Conservation (phyloP, 192 early-diverging fungal species). For the Coemansia brasiliensis region DNA sequence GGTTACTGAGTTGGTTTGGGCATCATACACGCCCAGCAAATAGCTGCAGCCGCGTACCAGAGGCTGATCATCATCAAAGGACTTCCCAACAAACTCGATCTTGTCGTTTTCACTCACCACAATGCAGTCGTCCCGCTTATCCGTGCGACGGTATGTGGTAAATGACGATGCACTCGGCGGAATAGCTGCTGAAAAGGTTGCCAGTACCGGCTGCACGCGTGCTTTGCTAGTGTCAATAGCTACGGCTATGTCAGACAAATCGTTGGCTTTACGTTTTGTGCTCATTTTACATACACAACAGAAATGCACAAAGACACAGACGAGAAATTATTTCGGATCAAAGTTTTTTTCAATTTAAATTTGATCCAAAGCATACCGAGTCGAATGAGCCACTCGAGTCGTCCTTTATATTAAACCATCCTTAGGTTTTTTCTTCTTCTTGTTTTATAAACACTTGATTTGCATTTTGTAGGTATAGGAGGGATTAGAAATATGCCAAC, state of each 20-base stretch:
- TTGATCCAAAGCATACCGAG: no score
- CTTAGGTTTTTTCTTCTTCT: neutral
- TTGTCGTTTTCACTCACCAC: constrained; percentile 71
- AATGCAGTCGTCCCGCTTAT: constrained; percentile 26
- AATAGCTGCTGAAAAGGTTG: constrained; percentile 34
- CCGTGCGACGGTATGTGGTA: constrained; percentile 29
- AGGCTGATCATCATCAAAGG: constrained; percentile 60
- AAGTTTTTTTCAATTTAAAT: neutral
- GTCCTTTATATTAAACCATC: neutral
- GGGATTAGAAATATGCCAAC: constrained; percentile 48
- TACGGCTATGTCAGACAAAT: constrained; percentile 9
- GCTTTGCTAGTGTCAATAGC: constrained; percentile 42
- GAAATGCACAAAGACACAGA: neutral
- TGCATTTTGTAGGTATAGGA: no score
- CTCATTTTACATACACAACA: constrained; percentile 16
- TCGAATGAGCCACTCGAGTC: neutral
- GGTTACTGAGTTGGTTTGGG: constrained; percentile 64
- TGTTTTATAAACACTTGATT: neutral
- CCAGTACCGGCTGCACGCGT: constrained; percentile 45
- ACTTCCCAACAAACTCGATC: constrained; percentile 73
- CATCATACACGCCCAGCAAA: constrained; percentile 79
- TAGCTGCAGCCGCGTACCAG: constrained; percentile 58
- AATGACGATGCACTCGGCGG: constrained; percentile 47
- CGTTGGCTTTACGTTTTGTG: constrained; percentile 38
- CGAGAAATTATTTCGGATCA: neutral